Evolutionary conservation across 257 asterid species (phyloP), one percentile per base, ranked within the genome.

Genomic region (Parsonsia alboflavescens): DNA sequence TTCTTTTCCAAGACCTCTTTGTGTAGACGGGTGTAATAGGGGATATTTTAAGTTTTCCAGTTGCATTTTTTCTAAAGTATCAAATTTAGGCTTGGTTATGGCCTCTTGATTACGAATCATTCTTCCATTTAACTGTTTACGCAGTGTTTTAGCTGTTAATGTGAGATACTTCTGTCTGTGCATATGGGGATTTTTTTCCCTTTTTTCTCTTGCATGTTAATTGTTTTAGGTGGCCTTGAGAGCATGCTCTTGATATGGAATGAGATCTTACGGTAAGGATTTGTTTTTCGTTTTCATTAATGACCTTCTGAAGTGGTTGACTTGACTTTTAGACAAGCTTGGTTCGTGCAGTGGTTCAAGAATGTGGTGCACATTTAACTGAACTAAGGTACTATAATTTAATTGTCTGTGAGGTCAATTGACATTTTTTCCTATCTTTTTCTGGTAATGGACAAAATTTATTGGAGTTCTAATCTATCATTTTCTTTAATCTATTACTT

Each of bases 341-440:
- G 94, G 97, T 94, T 83, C 89, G 99, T 28, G 99, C 99, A 19
- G 93, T 90, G 65, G 97, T 90, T 85, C 93, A 86, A n/a, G 97
- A 94, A 84, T 88, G 91, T 79, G 88, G 80, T 73, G 97, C 97
- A 3, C 88, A 92, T 86, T 86, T 94, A 82, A 85, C 79, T 52
- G 89, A 83, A 56, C 85, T 94, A 64, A 94, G 98, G 97, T 91
- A 86, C 70, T 78, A 70, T 21, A 41, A 7, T 42, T 15, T 77
- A 21, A 33, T 62, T 50, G 36, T 48, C 12, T 71, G 19, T 45
- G 68, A 5, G 39, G 5, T 46, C 49, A 57, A 16, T 12, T 44
- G 28, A 9, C 57, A 24, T 57, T 0, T 7, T 5, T 30, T 33
- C 21, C 2, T 2, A 2, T 17, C 30, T 48, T 68, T 24, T 68